phyloP scores from a whole-genome alignment of 1,284 basidiomycete genomes.

The Hemileia vastatrix region DNA sequence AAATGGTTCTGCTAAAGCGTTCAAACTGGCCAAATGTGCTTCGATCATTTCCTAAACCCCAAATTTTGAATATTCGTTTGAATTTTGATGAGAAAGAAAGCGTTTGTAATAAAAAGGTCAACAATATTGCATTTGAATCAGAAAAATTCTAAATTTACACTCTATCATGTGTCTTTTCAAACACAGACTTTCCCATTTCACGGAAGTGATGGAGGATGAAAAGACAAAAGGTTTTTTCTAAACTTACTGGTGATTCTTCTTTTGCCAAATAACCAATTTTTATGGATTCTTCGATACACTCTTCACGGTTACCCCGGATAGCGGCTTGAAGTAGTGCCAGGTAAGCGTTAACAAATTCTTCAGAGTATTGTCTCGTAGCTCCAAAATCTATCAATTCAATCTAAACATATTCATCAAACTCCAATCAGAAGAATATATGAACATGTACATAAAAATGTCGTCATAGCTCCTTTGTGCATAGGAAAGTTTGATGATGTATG shows the following conservation, averaged over 20 bases:
- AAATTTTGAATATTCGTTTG: too few relatives aligned
- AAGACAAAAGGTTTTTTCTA: not conserved
- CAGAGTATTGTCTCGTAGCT: constrained; percentile 75
- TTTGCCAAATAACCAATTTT: constrained; percentile 84
- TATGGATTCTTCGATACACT: constrained; percentile 64
- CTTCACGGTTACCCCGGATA: constrained; percentile 58
- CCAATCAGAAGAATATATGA: not conserved
- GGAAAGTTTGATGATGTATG: not conserved
- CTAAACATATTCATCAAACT: constrained; percentile 42
- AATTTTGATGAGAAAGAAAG: too few relatives aligned
- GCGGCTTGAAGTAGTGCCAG: constrained; percentile 69
- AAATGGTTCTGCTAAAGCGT: constrained; percentile 66
- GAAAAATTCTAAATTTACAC: too few relatives aligned
- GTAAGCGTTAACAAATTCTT: constrained; percentile 83
- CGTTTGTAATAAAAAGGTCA: too few relatives aligned
- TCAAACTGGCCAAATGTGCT: constrained; percentile 78
- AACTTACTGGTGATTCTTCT: constrained; percentile 63
- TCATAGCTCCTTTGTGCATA: not conserved
- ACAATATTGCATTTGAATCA: too few relatives aligned
- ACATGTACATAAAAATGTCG: not conserved
- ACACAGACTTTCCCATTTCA: not conserved
- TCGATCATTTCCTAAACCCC: constrained; percentile 64
- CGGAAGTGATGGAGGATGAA: not conserved
- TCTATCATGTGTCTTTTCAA: not conserved
- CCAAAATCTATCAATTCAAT: constrained; percentile 94